Conservation (phyloP, 2,329 filamentous ascomycete genomes). For the Nannizziopsis barbatae region DNA sequence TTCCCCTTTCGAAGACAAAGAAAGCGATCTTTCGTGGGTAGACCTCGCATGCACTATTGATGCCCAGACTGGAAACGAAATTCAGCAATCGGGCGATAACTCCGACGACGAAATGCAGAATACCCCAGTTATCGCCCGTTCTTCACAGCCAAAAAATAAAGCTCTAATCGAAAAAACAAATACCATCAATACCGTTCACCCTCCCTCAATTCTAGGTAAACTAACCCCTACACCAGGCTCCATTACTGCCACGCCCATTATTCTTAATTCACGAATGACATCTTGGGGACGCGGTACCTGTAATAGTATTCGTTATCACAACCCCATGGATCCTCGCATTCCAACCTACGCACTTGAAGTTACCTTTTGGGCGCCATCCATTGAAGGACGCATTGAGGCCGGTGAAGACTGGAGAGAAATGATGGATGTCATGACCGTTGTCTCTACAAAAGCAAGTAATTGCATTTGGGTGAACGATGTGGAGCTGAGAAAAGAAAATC, state of each 20-base stretch:
- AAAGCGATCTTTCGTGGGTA: constrained; percentile 9
- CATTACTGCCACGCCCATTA: constrained; percentile 50
- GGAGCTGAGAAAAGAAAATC: constrained; percentile 48
- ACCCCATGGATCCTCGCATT: constrained; percentile 55
- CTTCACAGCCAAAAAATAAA: neutral
- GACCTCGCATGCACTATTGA: constrained; percentile 35
- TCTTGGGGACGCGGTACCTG: constrained; percentile 64
- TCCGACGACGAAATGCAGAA: neutral
- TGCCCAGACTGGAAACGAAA: constrained; percentile 31
- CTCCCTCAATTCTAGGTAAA: constrained; percentile 46
- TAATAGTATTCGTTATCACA: constrained; percentile 58
- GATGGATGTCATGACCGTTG: constrained; percentile 53
- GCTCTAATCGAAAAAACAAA: neutral
- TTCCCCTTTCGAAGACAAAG: neutral
- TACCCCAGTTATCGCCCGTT: neutral
- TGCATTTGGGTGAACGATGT: constrained; percentile 69
- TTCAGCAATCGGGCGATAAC: constrained; percentile 15
- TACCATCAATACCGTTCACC: constrained; percentile 23
- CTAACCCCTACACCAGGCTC: constrained; percentile 58
- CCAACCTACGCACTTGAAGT: constrained; percentile 74
- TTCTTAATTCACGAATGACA: constrained; percentile 54
- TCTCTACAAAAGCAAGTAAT: constrained; percentile 65
- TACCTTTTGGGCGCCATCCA: constrained; percentile 58
- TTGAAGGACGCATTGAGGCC: constrained; percentile 48
- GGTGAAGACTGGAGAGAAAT: constrained; percentile 46